Evolutionary conservation across 768 basidiomycete genomes (phyloP), one percentile per base, ranked within the genome.

Genomic region (Gloeopeniophorella convolvens): DNA sequence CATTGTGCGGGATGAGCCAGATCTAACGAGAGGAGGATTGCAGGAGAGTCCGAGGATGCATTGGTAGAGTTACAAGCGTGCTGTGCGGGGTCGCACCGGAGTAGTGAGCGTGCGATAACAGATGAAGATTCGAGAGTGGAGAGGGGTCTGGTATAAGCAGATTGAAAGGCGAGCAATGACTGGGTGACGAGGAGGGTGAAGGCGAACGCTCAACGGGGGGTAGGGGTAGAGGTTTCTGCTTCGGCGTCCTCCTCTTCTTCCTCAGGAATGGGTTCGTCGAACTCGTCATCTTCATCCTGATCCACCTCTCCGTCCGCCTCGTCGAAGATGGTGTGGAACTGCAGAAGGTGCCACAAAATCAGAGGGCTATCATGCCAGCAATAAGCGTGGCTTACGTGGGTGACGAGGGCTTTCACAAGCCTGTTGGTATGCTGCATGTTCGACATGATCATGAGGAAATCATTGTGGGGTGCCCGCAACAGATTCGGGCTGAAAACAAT

Each of bases 401-500:
- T 88, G 82, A 15, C 83, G 79, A 58, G 80, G 70, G 13, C 80
- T 80, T 58, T 58, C 20, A 58, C 57, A 18, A 58, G 48, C 24
- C 47, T 51, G 40, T 58, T 56, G 23, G 57, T 58, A 26, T 57
- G 48, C 44, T 36, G 50, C 87, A 91, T 89, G 59, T 89, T 89
- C 48, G 82, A 76, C 53, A 89, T 72, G 59, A 89, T 84, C 66
- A 84, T 73, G 10, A 76, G 79, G 65, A 89, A 84, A 62, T 88
- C 83, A 53, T 85, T 86, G 61, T 84, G 80, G 2, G 85, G 85
- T 3, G 86, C 82, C 16, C 87, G 80, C 44, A 89, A 63, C 40
- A 90, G 66, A 61, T 88, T 89, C 5, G 86, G 88, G 54, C 86
- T 86, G 66, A 91, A 90, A 15, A 91, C 88, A 45, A 90, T 89